Evolutionary conservation across 805 yeast species (phyloP).

Genomic region (Tetrapisispora arboricola): DNA sequence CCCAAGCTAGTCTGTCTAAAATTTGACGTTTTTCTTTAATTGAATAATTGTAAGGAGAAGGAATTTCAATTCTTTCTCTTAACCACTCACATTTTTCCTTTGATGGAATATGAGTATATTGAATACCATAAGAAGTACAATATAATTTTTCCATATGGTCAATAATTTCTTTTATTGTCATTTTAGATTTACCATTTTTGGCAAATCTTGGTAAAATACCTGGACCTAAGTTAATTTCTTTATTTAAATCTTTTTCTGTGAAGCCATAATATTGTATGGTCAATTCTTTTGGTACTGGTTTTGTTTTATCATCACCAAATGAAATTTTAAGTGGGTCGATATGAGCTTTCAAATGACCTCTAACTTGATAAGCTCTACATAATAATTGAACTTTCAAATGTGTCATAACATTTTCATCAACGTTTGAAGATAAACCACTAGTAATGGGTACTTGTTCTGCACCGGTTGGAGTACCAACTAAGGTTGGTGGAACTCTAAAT

Average conservation of each 20-base stretch:
- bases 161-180: constrained; percentile 73
- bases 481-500: constrained; percentile 83
- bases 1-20: constrained; percentile 93
- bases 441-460: constrained; percentile 48
- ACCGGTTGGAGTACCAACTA: constrained; percentile 72
- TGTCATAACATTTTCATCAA: constrained; percentile 59
- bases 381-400: constrained; percentile 93
- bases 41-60: constrained; percentile 71
- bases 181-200: constrained; percentile 42
- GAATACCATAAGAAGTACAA: constrained; percentile 84
- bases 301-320: constrained; percentile 54
- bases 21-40: constrained; percentile 92
- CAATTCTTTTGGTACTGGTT: constrained; percentile 67
- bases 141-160: constrained; percentile 71
- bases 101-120: constrained; percentile 93
- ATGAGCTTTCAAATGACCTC: constrained; percentile 94
- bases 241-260: constrained; percentile 74
- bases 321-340: constrained; percentile 92
- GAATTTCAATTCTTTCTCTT: constrained; percentile 91
- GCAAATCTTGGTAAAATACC: constrained; percentile 94
- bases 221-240: constrained; percentile 85
- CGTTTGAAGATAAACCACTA: constrained; percentile 28
- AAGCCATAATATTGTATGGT: constrained; percentile 89
- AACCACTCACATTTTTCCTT: constrained; percentile 97
- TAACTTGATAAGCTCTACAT: constrained; percentile 96